Base-by-base conservation (phyloP, 805 yeast genomes). In the Wickerhamiella domercqiae region DNA sequence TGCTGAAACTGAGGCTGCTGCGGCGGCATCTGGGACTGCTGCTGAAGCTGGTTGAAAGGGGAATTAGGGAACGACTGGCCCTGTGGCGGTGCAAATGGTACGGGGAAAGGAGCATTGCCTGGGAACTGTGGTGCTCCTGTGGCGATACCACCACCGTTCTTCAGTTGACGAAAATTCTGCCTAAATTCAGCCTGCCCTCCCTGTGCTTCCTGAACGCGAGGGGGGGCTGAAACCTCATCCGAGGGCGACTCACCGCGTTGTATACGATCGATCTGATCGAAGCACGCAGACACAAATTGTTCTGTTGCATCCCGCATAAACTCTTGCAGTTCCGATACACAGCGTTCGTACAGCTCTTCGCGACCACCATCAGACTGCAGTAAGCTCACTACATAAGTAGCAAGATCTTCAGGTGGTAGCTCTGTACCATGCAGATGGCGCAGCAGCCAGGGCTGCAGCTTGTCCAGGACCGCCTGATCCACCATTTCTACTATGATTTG, bases 381-480 rank as follows among this genome's bases (percentile, higher is more conserved):
- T 24, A 68, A 48, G 1, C 69, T 67, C 20, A 64, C 28, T 15
- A 66, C 62, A 45, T 65, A 68, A 34, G 67, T 71, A 1, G 65
- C 54, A 39, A 67, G 47, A 19, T 64, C 66, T 9, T 55, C 40
- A 21, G 44, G 35, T 20, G 39, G 42, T 4, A 46, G 37, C 18
- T 39, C 49, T 13, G 36, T 32, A 34, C 25, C 36, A 15, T 20
- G 29, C 6, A 46, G 28, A 29, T 40, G 35, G 18, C 29, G 25
- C 22, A 41, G 37, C 32, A 46, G 38, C 49, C 49, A 46, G 21
- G 49, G 43, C 35, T 32, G 35, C 39, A 46, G 39, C 37, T 39
- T 26, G n/a, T 41, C 41, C 6, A 33, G 29, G 11, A 35, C 24
- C 21, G 35, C 39, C 15, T 16, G 20, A 29, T 39, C 40, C 13